Conservation (phyloP, 768 basidiomycete species). For the Tremella mesenterica region DNA sequence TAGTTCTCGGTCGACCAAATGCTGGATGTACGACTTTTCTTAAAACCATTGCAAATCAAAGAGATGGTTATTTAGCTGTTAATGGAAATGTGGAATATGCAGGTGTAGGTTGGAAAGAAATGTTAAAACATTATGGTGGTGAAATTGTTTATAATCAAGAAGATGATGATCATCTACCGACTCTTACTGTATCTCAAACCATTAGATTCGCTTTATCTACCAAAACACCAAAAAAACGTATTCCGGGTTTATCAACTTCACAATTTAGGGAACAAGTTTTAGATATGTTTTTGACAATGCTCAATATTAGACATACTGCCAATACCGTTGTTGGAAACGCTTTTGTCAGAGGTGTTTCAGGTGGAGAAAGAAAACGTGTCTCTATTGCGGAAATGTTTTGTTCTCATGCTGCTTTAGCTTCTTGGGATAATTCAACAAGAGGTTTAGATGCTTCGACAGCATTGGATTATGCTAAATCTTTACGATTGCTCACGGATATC, state of each 20-base stretch:
- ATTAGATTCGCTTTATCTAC: slow-evolving; percentile 55
- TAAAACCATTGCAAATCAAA: slow-evolving; percentile 69
- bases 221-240: slow-evolving; percentile 57
- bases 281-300: slow-evolving; percentile 49
- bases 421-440: slow-evolving; percentile 48
- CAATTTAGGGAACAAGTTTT: slow-evolving; percentile 48
- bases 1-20: slow-evolving; percentile 77
- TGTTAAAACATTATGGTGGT: slow-evolving; percentile 57
- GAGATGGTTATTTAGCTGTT: slow-evolving; percentile 59
- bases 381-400: slow-evolving; percentile 48
- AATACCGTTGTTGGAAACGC: slow-evolving; percentile 46
- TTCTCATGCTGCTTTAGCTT: slow-evolving; percentile 39
- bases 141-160: slow-evolving; percentile 53
- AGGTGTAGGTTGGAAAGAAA: slow-evolving; percentile 59
- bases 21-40: slow-evolving; percentile 78
- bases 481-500: slow-evolving; percentile 70
- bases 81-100: slow-evolving; percentile 68
- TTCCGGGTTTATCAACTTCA: slow-evolving; percentile 50
- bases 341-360: slow-evolving; percentile 48
- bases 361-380: slow-evolving; percentile 50
- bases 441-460: slow-evolving; percentile 64
- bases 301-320: slow-evolving; percentile 50
- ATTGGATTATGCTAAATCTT: slow-evolving; percentile 68
- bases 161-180: slow-evolving; percentile 79
- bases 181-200: slow-evolving; percentile 51